A percentile compares a stretch with the other conserved stretches of the same genome.
Evolutionary conservation across 306 rosid species (phyloP).

Genomic region (Luffa acutangula): DNA sequence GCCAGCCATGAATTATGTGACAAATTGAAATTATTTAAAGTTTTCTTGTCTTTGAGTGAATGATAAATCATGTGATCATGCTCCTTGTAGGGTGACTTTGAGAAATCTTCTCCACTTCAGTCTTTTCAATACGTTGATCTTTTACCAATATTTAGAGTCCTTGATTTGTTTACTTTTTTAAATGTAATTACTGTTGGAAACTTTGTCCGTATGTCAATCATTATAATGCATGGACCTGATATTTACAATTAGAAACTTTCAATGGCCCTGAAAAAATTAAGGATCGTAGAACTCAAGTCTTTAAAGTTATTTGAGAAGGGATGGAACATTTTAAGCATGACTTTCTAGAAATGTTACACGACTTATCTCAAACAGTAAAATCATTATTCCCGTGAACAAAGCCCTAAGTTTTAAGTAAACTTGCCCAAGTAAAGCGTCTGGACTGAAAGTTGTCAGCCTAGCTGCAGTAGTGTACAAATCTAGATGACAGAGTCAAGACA

Average conservation of each 20-base stretch:
- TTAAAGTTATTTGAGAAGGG: neutral
- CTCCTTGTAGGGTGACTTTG: neutral
- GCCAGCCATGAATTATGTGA: neutral
- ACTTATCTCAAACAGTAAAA: neutral
- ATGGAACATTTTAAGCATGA: neutral
- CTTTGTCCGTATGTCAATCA: neutral
- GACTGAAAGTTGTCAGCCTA: neutral
- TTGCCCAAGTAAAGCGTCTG: neutral
- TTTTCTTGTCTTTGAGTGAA: neutral
- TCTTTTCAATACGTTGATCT: neutral
- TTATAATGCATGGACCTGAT: neutral
- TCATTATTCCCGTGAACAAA: neutral
- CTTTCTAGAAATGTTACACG: neutral
- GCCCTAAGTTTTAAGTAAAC: neutral
- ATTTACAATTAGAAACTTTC: neutral
- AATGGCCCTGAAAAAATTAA: neutral
- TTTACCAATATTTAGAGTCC: neutral
- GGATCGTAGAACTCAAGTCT: neutral
- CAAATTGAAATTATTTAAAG: neutral
- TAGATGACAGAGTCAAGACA: neutral
- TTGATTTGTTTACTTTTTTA: neutral
- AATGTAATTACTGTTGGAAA: neutral
- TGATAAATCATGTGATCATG: neutral
- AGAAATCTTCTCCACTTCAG: neutral
- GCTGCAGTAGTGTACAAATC: neutral